phyloP scores from a whole-genome alignment of 495 filamentous ascomycete genomes.

The Neurospora hispaniola region DNA sequence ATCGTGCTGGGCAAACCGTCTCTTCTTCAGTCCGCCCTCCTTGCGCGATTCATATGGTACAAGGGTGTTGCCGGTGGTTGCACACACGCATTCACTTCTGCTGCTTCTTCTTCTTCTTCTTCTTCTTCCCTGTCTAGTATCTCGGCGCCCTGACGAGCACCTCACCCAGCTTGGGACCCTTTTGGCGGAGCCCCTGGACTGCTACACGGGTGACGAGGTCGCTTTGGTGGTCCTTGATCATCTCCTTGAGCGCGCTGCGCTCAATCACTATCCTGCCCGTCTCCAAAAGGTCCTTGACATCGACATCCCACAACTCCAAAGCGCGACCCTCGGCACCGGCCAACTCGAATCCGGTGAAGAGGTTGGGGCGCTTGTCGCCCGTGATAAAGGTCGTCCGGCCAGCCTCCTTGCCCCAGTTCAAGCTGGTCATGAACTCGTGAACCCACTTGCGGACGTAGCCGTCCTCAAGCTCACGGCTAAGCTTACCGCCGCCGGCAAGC shows the following conservation, averaged over 20 bases:
- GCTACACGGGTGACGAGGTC: conserved; percentile 46
- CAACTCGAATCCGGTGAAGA: conserved; percentile 48
- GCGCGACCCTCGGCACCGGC: conserved; percentile 56
- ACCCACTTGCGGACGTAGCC: conserved; percentile 47
- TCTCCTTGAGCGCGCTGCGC: conserved; percentile 62
- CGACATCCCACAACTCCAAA: conserved; percentile 61
- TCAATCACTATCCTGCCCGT: conserved; percentile 79
- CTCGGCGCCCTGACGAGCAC: conserved; percentile 2
- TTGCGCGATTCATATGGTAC: neutral
- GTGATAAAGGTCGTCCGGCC: conserved; percentile 77
- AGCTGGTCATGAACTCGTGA: conserved; percentile 51
- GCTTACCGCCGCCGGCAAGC: conserved; percentile 14
- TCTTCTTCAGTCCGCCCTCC: neutral
- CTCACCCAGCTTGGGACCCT: conserved; percentile 14
- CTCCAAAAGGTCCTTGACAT: conserved; percentile 89
- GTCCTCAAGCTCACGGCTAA: conserved; percentile 29
- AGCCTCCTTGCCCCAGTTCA: conserved; percentile 58
- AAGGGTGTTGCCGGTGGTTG: neutral
- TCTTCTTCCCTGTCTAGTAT: neutral
- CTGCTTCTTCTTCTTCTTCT: neutral
- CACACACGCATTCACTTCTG: neutral
- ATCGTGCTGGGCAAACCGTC: neutral
- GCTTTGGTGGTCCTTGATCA: conserved; percentile 65
- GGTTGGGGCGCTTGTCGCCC: conserved; percentile 36
- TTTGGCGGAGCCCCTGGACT: conserved; percentile 16